Evolutionary conservation across 2,329 filamentous ascomycete genomes (phyloP), one percentile per base, ranked within the genome.

Genomic region (Diaporthe humulicola): DNA sequence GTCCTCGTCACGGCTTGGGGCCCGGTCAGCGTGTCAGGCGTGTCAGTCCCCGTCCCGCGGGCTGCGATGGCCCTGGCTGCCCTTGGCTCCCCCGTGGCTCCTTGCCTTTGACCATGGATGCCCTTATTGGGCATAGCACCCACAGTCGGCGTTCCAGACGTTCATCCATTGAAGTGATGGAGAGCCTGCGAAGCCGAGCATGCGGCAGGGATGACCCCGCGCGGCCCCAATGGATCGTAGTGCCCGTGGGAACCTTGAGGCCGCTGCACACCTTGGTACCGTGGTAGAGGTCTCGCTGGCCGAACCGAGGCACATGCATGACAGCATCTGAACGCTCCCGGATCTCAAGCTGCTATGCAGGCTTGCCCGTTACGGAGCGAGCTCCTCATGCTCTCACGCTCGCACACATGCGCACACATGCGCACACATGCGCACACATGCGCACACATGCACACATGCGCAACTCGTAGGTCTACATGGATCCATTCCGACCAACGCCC

Each of bases 241-340:
- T 67, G 45, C 45, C n/a, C n/a, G 28, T 28, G 38, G 42, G n/a
- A 61, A 61, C 12, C 38, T 42, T 57, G 54, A 22, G 33, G 22
- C 33, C 54, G 8, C 22, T 36, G 19, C 25, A 25, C 48, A 4
- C 22, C 8, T 7, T 25, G 30, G 50, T n/a, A n/a, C n/a, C n/a
- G n/a, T n/a, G n/a, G n/a, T n/a, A n/a, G n/a, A n/a, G n/a, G n/a
- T 25, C 28, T 48, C 50, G 40, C 52, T 54, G 54, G 38, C 52
- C 69, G 69, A 58, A 58, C 69, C 52, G 69, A 71, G 69, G 69
- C 38, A 57, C 52, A 58, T 71, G n/a, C 54, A 50, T 38, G 42
- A 60, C 69, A 48, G 42, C 40, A 60, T 48, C 50, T 67, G 64
- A 67, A 67, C 19, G 64, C 64, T 52, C 64, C 45, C 30, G 22